phyloP scores from a whole-genome alignment of 331 rosid genomes.

The Prunus yedoensis region DNA sequence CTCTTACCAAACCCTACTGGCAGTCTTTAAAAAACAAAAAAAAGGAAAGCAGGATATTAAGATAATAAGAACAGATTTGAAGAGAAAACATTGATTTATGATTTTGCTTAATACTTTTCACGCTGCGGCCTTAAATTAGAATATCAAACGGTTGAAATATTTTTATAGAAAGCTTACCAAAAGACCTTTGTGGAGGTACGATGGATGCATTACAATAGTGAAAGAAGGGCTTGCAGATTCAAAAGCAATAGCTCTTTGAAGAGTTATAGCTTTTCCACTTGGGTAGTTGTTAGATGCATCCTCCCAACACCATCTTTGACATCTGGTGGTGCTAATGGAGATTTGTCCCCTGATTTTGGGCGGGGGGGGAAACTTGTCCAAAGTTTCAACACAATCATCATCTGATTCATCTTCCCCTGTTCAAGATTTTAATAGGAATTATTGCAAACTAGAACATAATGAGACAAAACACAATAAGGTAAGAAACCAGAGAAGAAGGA shows the following conservation, averaged over 20 bases:
- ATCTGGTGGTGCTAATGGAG: neutral
- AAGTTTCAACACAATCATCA: too few species aligned
- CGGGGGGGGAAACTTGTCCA: neutral
- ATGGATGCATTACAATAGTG: constrained; percentile 11
- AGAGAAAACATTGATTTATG: too few species aligned
- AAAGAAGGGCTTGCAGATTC: constrained; percentile 13
- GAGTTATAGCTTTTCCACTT: neutral
- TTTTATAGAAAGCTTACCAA: constrained; percentile 25
- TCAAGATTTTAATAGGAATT: too few species aligned
- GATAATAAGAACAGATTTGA: too few species aligned
- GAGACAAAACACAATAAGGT: too few species aligned
- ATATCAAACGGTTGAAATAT: too few species aligned
- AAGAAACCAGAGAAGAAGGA: too few species aligned
- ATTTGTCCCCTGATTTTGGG: neutral
- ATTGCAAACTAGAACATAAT: too few species aligned
- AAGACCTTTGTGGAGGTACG: neutral
- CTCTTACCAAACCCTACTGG: constrained; percentile 6
- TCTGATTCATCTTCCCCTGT: too few species aligned
- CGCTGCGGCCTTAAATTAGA: too few species aligned
- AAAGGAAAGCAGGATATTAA: neutral
- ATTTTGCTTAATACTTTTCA: too few species aligned
- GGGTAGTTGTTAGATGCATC: neutral
- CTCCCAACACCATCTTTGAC: too few species aligned
- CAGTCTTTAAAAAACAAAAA: neutral
- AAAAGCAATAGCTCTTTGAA: constrained; percentile 21